A percentile compares a stretch with the other conserved stretches of the same genome.
Conservation (phyloP, 352 stramenopile genomes). For the Phytophthora pistaciae region DNA sequence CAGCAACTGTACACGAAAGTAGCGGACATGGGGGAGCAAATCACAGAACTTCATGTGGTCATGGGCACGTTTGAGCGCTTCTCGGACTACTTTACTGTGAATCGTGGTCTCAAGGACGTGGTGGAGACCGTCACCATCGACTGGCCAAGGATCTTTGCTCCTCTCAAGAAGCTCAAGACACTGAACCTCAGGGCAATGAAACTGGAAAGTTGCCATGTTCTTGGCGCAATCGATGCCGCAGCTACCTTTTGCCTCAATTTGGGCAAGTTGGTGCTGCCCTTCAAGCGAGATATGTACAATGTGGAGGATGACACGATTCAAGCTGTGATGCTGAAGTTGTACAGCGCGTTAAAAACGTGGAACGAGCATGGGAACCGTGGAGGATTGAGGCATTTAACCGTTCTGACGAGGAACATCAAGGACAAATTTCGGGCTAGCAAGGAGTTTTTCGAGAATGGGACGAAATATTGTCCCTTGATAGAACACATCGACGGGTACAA, state of each 20-base stretch:
- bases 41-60: constrained; percentile 34
- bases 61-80: constrained; percentile 30
- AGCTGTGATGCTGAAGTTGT: constrained; percentile 24
- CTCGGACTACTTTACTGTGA: constrained; percentile 11
- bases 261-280: constrained; percentile 28
- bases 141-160: constrained; percentile 23
- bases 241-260: constrained; percentile 28
- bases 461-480: constrained; percentile 27
- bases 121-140: constrained; percentile 22
- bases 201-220: constrained; percentile 24
- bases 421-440: constrained; percentile 11
- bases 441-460: constrained; percentile 41
- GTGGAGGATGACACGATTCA: constrained; percentile 2
- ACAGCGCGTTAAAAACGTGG: constrained; percentile 34
- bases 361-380: constrained; percentile 13
- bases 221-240: constrained; percentile 18
- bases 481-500: constrained; percentile 44
- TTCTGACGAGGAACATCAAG: constrained; percentile 15
- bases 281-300: neutral
- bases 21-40: constrained; percentile 11
- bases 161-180: constrained; percentile 17
- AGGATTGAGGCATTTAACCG: constrained; percentile 34
- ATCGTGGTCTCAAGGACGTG: neutral
- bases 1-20: constrained; percentile 6
- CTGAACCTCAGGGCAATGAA: constrained; percentile 30